phyloP scores from a whole-genome alignment of 306 rosid genomes.

The Ceratonia siliqua region DNA sequence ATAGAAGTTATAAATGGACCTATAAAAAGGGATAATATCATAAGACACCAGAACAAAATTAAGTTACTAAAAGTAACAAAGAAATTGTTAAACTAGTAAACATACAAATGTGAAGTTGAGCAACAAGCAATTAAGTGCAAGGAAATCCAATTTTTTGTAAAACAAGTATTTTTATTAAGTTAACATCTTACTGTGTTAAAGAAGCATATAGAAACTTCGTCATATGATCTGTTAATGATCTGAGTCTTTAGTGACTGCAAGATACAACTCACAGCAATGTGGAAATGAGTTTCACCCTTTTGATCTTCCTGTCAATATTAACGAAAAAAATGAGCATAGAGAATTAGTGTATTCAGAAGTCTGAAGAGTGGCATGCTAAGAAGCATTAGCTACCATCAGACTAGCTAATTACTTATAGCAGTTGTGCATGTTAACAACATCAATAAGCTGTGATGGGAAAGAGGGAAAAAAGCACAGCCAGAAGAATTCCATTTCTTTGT shows the following conservation, averaged over 20 bases:
- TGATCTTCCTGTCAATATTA: slow-evolving; percentile 45
- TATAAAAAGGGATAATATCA: background rate
- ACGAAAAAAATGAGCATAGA: background rate
- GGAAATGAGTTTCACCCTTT: slow-evolving; percentile 65
- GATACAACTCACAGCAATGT: slow-evolving; percentile 68
- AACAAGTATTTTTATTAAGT: background rate
- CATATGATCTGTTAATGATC: slow-evolving; percentile 73
- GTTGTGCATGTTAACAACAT: background rate
- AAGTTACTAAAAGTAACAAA: background rate
- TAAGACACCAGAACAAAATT: background rate
- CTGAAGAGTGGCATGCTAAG: background rate
- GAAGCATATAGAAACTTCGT: slow-evolving; percentile 92
- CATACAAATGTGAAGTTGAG: background rate
- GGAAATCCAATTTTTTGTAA: background rate
- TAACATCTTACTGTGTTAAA: slow-evolving; percentile 69
- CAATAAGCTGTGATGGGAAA: background rate
- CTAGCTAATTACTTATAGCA: background rate
- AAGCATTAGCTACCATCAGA: background rate
- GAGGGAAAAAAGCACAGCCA: background rate
- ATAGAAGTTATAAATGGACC: background rate
- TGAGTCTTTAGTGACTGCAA: slow-evolving; percentile 63
- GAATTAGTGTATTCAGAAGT: background rate
- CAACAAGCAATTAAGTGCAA: background rate
- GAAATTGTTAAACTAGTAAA: too few species aligned
- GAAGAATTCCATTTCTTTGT: background rate